phyloP scores from a whole-genome alignment of 495 filamentous ascomycete genomes.

The Podospora sp. region DNA sequence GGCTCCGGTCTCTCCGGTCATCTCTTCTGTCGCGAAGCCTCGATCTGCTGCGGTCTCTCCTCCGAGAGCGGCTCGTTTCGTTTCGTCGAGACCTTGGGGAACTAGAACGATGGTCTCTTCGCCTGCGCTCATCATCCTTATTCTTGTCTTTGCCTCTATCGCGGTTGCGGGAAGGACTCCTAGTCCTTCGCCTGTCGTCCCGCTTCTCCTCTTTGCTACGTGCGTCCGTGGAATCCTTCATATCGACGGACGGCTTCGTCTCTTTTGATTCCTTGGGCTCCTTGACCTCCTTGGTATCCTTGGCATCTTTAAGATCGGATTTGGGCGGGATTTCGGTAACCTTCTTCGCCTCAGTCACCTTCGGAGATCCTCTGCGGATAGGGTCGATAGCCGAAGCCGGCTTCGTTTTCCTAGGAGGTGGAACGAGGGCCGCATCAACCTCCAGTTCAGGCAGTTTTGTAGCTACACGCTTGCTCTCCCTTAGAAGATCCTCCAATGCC shows the following conservation, averaged over 20 bases:
- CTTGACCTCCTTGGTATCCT: constrained; percentile 29
- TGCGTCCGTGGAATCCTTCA: constrained; percentile 26
- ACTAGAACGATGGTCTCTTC: constrained; percentile 28
- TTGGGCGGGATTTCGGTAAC: constrained; percentile 29
- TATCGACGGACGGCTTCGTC: constrained; percentile 18
- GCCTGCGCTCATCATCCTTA: constrained; percentile 30
- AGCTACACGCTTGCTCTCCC: constrained; percentile 53
- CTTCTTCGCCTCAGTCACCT: constrained; percentile 44
- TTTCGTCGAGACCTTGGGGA: constrained; percentile 29
- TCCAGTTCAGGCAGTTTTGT: constrained; percentile 54
- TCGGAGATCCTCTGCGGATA: constrained; percentile 50
- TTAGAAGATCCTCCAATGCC: constrained; percentile 55
- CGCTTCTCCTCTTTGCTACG: constrained; percentile 22
- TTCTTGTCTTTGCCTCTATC: constrained; percentile 36
- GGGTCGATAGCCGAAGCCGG: constrained; percentile 60
- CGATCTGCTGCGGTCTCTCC: constrained; percentile 31
- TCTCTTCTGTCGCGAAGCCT: constrained; percentile 30
- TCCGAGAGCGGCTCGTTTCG: constrained; percentile 32
- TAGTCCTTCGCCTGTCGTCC: constrained; percentile 38
- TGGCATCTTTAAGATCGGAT: constrained; percentile 26
- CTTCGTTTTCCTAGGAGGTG: constrained; percentile 53
- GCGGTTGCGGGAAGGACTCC: constrained; percentile 41
- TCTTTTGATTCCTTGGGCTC: constrained; percentile 8
- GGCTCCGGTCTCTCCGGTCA: constrained; percentile 46
- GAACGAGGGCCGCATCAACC: constrained; percentile 54